Percentiles rank a stretch among this genome's conserved stretches.
These are phyloP conservation scores for Ceratocystis alfenasii DNA, from an alignment of 2,329 filamentous ascomycete species.

Conservation along the genomic window DNA sequence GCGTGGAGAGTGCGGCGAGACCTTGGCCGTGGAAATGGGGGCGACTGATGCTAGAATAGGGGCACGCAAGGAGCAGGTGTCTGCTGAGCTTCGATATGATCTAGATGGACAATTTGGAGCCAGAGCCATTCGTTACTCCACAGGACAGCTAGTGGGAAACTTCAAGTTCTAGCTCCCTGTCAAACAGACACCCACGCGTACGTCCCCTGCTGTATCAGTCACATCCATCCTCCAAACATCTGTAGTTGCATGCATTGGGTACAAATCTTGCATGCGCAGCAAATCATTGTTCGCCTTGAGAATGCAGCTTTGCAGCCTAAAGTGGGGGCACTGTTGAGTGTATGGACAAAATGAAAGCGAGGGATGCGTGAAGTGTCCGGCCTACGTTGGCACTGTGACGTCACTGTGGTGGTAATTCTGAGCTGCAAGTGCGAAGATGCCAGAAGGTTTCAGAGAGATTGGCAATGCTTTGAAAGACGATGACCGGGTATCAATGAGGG, in stretches of 20 bases:
- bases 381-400: neutral
- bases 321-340: neutral
- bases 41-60: slow-evolving; percentile 9
- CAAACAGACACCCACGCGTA: neutral
- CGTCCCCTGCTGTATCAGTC: neutral
- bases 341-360: neutral
- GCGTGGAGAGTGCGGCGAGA: slow-evolving; percentile 55
- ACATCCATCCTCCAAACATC: neutral
- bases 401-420: neutral
- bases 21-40: slow-evolving; percentile 36
- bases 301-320: slow-evolving; percentile 13
- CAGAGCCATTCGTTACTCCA: too few relatives aligned
- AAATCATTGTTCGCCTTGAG: neutral
- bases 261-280: neutral
- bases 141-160: neutral
- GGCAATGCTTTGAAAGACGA: too few relatives aligned
- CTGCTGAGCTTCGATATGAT: neutral
- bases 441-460: neutral
- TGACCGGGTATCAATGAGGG: too few relatives aligned
- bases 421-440: neutral
- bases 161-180: neutral
- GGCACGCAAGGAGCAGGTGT: neutral
- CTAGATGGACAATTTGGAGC: too few relatives aligned
- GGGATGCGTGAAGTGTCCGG: neutral
- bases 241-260: slow-evolving; percentile 13